Conservation (phyloP, 805 yeast species). For the Brettanomyces anomalus region DNA sequence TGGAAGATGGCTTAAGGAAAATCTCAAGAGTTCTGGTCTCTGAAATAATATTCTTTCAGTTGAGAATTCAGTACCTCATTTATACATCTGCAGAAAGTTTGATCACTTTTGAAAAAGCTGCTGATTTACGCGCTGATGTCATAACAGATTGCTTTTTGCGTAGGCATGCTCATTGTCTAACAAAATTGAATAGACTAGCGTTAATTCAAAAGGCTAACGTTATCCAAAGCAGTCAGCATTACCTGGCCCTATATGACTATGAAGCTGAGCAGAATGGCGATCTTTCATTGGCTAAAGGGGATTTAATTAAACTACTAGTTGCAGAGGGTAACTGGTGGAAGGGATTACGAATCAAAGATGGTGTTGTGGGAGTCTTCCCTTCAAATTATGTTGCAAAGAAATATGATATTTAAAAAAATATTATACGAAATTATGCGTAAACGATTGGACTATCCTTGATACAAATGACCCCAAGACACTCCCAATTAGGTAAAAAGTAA, state of each 20-base stretch:
- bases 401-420: conserved; percentile 5
- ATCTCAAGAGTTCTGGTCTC: conserved; percentile 26
- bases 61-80: conserved; percentile 25
- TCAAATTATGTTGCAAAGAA: conserved; percentile 29
- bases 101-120: neutral
- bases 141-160: too few species aligned
- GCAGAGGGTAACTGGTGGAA: conserved; percentile 41
- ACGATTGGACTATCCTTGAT: too few species aligned
- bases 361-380: conserved; percentile 36
- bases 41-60: conserved; percentile 27
- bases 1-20: conserved; percentile 26
- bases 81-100: conserved; percentile 7
- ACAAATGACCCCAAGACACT: neutral
- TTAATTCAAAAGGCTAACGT: too few species aligned
- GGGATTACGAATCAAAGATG: conserved; percentile 30
- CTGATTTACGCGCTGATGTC: too few species aligned
- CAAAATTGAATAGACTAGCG: too few species aligned
- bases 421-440: neutral
- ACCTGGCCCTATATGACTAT: conserved; percentile 31
- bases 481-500: neutral
- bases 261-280: conserved; percentile 31
- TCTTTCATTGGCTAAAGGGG: conserved; percentile 34
- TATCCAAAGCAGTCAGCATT: too few species aligned
- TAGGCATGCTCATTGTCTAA: too few species aligned
- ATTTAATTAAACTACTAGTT: conserved; percentile 30